Conservation (phyloP, 2,329 filamentous ascomycete genomes). For the Thermothelomyces thermophilus region DNA sequence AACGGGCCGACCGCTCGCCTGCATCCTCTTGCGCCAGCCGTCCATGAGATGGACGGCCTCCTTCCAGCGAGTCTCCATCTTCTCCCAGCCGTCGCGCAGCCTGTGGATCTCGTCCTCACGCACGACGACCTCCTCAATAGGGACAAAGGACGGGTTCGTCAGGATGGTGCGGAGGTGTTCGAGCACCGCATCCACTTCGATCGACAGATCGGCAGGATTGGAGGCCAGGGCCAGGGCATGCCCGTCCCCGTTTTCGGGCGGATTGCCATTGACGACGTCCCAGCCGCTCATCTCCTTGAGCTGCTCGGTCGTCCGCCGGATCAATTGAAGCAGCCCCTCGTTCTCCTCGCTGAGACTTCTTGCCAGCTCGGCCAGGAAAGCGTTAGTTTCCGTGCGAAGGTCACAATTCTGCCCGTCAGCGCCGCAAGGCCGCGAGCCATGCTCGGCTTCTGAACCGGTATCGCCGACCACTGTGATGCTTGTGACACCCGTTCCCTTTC, state of each 20-base stretch:
- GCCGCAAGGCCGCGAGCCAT: background rate
- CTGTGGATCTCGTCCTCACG: slow-evolving; percentile 85
- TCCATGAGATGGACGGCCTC: slow-evolving; percentile 90
- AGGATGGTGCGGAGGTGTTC: slow-evolving; percentile 76
- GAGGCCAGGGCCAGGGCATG: slow-evolving; percentile 31
- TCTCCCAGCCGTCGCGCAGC: slow-evolving; percentile 80
- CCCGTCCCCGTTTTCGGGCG: slow-evolving; percentile 21
- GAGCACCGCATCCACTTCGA: slow-evolving; percentile 69
- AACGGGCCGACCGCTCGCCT: slow-evolving; percentile 60
- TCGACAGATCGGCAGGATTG: slow-evolving; percentile 58
- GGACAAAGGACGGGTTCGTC: slow-evolving; percentile 93
- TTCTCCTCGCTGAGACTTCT: slow-evolving; percentile 87
- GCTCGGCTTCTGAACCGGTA: slow-evolving; percentile 23
- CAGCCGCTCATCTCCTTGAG: slow-evolving; percentile 64
- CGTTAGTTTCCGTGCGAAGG: slow-evolving; percentile 79
- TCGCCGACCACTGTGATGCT: slow-evolving; percentile 53
- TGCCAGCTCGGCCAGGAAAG: slow-evolving; percentile 80
- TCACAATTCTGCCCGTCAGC: slow-evolving; percentile 53
- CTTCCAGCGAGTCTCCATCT: slow-evolving; percentile 85
- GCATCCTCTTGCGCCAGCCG: slow-evolving; percentile 80
- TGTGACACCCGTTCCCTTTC: slow-evolving; percentile 48
- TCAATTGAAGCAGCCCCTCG: slow-evolving; percentile 66
- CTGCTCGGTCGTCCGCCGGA: slow-evolving; percentile 63
- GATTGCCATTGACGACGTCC: slow-evolving; percentile 27
- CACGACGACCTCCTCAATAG: slow-evolving; percentile 88